Percentiles rank a stretch among this genome's conserved stretches.
phyloP scores from a whole-genome alignment of 208 protist genomes.

The Tritrichomonas musculus region DNA sequence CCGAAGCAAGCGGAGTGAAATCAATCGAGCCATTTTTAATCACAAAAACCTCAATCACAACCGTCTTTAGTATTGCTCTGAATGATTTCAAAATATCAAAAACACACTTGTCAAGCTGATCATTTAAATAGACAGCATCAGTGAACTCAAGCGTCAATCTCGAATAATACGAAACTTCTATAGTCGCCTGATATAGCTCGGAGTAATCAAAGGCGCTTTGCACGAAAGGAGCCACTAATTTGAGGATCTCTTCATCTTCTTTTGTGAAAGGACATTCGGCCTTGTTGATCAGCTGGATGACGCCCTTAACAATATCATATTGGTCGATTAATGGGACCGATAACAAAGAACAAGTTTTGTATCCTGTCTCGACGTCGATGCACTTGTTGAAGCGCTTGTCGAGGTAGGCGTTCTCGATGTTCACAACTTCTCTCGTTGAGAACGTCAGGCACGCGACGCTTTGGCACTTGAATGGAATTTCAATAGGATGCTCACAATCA shows the following conservation, averaged over 20 bases:
- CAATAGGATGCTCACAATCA: not conserved
- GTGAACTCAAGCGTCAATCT: not conserved
- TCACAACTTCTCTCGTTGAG: not conserved
- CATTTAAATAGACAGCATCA: not conserved
- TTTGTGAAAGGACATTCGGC: not conserved
- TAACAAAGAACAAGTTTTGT: not conserved
- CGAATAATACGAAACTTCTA: not conserved
- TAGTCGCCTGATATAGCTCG: not conserved
- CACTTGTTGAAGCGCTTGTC: not conserved
- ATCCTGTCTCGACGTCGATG: not conserved
- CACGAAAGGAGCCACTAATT: not conserved
- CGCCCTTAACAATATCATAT: not conserved
- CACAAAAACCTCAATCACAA: not conserved
- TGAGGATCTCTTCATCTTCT: not conserved
- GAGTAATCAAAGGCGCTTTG: not conserved
- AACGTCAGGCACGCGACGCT: not conserved
- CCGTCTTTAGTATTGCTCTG: not conserved
- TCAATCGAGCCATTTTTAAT: not conserved
- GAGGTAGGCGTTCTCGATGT: not conserved
- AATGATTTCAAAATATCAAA: not conserved
- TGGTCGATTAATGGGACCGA: not conserved
- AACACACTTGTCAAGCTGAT: not conserved
- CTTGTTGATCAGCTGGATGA: not conserved
- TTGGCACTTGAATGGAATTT: not conserved
- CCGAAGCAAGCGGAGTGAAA: not conserved